Base-by-base conservation (phyloP, 352 stramenopile genomes). In the Peronospora farinosa region DNA sequence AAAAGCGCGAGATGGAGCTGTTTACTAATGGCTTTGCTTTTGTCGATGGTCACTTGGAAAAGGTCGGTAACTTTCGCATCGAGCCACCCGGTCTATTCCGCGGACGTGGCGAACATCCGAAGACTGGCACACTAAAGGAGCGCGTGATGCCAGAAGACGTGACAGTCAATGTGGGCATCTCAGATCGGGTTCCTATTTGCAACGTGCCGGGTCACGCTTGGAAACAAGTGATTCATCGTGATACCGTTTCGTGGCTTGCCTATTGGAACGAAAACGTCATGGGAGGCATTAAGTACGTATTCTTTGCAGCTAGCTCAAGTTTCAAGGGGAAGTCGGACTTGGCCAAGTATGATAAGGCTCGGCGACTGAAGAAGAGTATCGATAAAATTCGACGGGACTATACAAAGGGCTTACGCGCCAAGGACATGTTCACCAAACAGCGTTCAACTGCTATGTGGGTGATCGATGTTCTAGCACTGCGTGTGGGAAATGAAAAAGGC, bases 311-410 rank as follows among this genome's bases (percentile, higher is more conserved):
- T 32, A 96, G 87, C 46, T 98, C 90, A 10, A 98, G 86, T 53
- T 99, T 99, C 69, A 99, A 99, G 80, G 97, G 97, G 17, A 98
- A 99, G 66, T 95, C 85, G 30, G 97, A 99, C 72, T 76, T 97
- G 65, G 86, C 79, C 47, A 99, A 99, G 69, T 99, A 99, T 67
- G 95, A 98, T 60, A 99, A 99, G 69, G 97, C 97, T 17, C 94
- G 96, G 7, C 77, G 86, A 42, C 73, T 99, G 15, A 99, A 98
- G 70, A 94, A 96, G 9, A 97, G 88, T 63, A 99, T 99, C 60
- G 78, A 92, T 35, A 97, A 95, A 65, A 95, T 97, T 63, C 85
- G 92, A 19, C 84, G 87, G 42, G 78, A 97, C 50, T 97, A 97
- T 63, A 82, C 83, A 44, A 83, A 86, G 45, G 90, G 87, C 0